Evolutionary conservation across 75 land plant species (phyloP).

Genomic region (Selaginella tamariscina): DNA sequence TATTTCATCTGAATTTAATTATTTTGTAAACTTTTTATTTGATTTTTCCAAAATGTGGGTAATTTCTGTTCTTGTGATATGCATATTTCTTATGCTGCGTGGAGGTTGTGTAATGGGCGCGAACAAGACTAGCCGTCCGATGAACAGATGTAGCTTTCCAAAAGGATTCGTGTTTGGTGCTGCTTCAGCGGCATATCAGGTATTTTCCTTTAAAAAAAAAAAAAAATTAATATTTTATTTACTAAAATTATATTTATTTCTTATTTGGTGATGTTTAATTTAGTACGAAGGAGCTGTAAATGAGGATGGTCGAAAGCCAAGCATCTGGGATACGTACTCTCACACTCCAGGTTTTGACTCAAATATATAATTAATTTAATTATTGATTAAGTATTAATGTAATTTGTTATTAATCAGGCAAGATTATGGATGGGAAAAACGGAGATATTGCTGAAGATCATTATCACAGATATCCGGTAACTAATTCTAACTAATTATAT

Average conservation of each 20-base stretch:
- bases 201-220: no score
- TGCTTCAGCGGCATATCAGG: conserved; percentile 47
- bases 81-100: no score
- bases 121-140: no score
- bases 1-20: no score
- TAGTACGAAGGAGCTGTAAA: conserved; percentile 64
- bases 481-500: not conserved
- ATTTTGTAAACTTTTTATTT: no score
- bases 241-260: not conserved
- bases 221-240: not conserved
- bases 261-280: not conserved
- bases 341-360: conserved; percentile 23
- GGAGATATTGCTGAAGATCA: conserved; percentile 13
- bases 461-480: conserved; percentile 5
- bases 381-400: not conserved
- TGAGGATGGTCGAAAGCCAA: conserved; percentile 54
- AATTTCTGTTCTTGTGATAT: no score
- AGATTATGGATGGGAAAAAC: conserved; percentile 1
- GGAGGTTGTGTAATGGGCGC: no score
- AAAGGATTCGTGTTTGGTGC: conserved; percentile 41
- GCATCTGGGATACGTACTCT: conserved; percentile 66
- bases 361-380: no score
- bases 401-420: not conserved
- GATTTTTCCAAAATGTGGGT: no score
- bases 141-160: conserved; percentile 28